Percentiles rank a stretch among this genome's conserved stretches.
These are phyloP conservation scores for Fusarium bactridioides DNA, from an alignment of 2,329 filamentous ascomycete species.

Conservation along the genomic window DNA sequence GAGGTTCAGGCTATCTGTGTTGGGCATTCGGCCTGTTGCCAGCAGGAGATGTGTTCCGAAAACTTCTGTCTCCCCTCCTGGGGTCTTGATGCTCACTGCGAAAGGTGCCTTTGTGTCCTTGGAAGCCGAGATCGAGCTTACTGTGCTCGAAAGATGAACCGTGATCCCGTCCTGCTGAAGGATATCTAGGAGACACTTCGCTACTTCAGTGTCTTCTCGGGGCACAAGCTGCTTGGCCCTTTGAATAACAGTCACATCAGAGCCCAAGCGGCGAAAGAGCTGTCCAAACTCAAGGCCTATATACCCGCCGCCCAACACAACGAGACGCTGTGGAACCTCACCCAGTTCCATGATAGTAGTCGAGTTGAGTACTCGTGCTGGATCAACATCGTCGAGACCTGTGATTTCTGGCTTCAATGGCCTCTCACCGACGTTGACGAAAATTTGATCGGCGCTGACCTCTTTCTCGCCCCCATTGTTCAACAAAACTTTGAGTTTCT, in stretches of 20 bases:
- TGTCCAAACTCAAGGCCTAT: conserved; percentile 63
- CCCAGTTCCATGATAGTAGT: conserved; percentile 57
- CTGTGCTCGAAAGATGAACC: conserved; percentile 49
- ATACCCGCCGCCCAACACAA: conserved; percentile 62
- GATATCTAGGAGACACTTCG: conserved; percentile 52
- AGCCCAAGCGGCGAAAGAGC: conserved; percentile 58
- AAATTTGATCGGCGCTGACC: conserved; percentile 52
- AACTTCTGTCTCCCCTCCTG: conserved; percentile 38
- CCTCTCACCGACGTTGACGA: conserved; percentile 57
- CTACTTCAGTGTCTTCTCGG: conserved; percentile 58
- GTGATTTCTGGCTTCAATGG: conserved; percentile 49
- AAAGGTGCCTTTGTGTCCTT: conserved; percentile 21
- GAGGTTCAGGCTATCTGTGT: conserved; percentile 57
- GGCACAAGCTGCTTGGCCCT: conserved; percentile 52
- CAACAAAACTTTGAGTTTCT: conserved; percentile 47
- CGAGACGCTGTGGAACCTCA: conserved; percentile 55
- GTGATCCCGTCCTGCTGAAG: conserved; percentile 56
- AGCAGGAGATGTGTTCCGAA: conserved; percentile 57
- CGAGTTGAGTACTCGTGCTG: conserved; percentile 53
- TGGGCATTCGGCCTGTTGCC: conserved; percentile 59
- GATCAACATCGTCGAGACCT: conserved; percentile 48
- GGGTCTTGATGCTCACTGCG: conserved; percentile 29
- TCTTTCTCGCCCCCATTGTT: conserved; percentile 44
- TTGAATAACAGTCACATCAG: conserved; percentile 59
- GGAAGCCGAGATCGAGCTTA: conserved; percentile 38